Percentiles rank a stretch among this genome's conserved stretches.
Evolutionary conservation across 805 yeast species (phyloP).

Genomic region (Nakazawaea peltata): DNA sequence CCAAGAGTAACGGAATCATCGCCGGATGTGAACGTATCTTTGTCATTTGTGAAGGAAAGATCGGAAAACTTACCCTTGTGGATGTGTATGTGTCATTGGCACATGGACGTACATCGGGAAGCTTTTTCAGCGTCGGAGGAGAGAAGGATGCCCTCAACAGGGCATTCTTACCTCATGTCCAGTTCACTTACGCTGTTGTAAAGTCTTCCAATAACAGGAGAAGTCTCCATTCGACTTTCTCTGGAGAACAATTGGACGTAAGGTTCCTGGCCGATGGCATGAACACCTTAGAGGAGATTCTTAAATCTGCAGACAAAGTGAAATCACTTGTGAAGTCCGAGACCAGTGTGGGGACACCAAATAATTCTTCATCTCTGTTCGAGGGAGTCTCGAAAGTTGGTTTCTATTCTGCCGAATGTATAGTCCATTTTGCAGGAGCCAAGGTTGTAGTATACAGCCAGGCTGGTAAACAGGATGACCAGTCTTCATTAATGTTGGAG

Average conservation of each 20-base stretch:
- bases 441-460: slow-evolving; percentile 40
- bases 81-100: slow-evolving; percentile 71
- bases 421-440: slow-evolving; percentile 64
- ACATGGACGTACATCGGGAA: slow-evolving; percentile 43
- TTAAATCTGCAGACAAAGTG: slow-evolving; percentile 33
- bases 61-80: slow-evolving; percentile 61
- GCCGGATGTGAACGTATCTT: slow-evolving; percentile 71
- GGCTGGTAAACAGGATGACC: slow-evolving; percentile 30
- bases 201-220: slow-evolving; percentile 17
- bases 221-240: slow-evolving; percentile 40
- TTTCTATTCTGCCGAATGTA: slow-evolving; percentile 35
- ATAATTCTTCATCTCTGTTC: neutral
- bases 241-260: slow-evolving; percentile 67
- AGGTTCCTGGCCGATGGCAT: slow-evolving; percentile 51
- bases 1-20: slow-evolving; percentile 59
- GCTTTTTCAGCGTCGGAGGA: slow-evolving; percentile 37
- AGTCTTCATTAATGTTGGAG: slow-evolving; percentile 51
- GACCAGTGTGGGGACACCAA: neutral
- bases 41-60: slow-evolving; percentile 48
- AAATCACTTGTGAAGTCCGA: slow-evolving; percentile 22
- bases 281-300: slow-evolving; percentile 41
- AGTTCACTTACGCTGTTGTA: slow-evolving; percentile 36
- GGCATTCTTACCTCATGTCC: slow-evolving; percentile 64
- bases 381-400: slow-evolving; percentile 14
- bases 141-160: slow-evolving; percentile 45